Conservation (phyloP, 2,329 filamentous ascomycete species). For the Colletotrichum sidae region DNA sequence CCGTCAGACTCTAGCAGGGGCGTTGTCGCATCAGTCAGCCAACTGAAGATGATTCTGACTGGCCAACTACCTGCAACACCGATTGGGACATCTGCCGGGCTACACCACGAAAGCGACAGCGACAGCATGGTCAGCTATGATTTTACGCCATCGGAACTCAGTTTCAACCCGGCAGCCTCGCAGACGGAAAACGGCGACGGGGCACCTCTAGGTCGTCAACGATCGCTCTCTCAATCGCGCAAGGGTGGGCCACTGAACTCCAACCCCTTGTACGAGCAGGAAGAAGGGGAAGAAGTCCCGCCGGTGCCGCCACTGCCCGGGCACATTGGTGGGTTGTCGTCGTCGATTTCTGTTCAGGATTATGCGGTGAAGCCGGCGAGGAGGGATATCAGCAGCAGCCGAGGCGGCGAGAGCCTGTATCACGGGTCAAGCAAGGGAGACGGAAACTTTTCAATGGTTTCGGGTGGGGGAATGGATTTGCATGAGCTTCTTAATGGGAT, state of each 20-base stretch:
- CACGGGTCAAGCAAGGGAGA: conserved; percentile 31
- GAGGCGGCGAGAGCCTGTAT: conserved; percentile 52
- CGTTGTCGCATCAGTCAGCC: conserved; percentile 70
- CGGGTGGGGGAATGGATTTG: conserved; percentile 57
- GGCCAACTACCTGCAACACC: conserved; percentile 59
- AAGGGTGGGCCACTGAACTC: conserved; percentile 56
- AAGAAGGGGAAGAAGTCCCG: conserved; percentile 57
- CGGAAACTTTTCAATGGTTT: conserved; percentile 48
- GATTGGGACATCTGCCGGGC: conserved; percentile 51
- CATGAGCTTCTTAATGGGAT: conserved; percentile 63
- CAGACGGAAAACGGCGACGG: conserved; percentile 43
- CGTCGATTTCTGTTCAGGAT: conserved; percentile 50
- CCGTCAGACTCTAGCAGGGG: conserved; percentile 57
- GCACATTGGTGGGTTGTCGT: conserved; percentile 45
- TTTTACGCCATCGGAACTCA: conserved; percentile 73
- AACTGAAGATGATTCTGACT: conserved; percentile 71
- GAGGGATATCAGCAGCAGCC: conserved; percentile 58
- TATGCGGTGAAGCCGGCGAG: conserved; percentile 48
- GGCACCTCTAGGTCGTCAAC: conserved; percentile 44
- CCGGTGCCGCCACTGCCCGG: conserved; percentile 67
- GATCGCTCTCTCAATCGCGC: conserved; percentile 50
- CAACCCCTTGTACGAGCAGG: conserved; percentile 52
- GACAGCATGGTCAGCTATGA: conserved; percentile 81
- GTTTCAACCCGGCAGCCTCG: conserved; percentile 60
- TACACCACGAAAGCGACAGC: conserved; percentile 65